Base-by-base conservation (phyloP, 257 asterid species). In the Solanum gandarillasii region DNA sequence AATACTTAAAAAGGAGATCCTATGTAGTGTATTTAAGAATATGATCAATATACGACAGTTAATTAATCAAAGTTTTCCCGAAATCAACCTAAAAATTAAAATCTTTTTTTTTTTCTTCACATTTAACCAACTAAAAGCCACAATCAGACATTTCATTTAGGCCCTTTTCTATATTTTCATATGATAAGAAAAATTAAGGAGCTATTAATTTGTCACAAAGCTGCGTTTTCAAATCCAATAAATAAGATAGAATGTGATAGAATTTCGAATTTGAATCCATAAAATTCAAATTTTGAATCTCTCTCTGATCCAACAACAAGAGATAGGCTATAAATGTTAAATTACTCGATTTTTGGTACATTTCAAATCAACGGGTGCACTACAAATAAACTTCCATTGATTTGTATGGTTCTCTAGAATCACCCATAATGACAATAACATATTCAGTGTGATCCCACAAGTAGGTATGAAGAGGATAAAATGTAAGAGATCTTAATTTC, bases 231-330 rank as follows among this genome's bases (percentile, higher is more conserved):
- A 25, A 10, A 65, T 65, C 18, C 12, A 71, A 21, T 12, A 27
- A 12, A 27, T 68, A 12, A 4, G 5, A 27, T 6, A 12, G 35
- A 13, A 27, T 12, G 21, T 12, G 21, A 13, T 67, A 67, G 21
- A 68, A 68, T 13, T 68, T 0, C 0, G 21, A 27, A 58, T 58
- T 0, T 8, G 0, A 60, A 7, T 12, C 8, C 0, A 5, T 31
- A 12, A 68, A 27, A 5, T 68, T 27, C 1, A 68, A 5, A 3
- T 27, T 68, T 68, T 12, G 11, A n/a, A 11, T 65, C 9, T 29
- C 2, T 25, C 13, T 65, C 1, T 62, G 3, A 65, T 65, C 16
- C 18, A 65, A 65, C n/a, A 71, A 31, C 8, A 14, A 16, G 21
- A 16, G 2, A 75, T 29, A 3, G 21, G 4, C 32, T 12, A n/a